phyloP scores from a whole-genome alignment of 371 early-diverging fungal genomes.

The Lichtheimia hyalospora region DNA sequence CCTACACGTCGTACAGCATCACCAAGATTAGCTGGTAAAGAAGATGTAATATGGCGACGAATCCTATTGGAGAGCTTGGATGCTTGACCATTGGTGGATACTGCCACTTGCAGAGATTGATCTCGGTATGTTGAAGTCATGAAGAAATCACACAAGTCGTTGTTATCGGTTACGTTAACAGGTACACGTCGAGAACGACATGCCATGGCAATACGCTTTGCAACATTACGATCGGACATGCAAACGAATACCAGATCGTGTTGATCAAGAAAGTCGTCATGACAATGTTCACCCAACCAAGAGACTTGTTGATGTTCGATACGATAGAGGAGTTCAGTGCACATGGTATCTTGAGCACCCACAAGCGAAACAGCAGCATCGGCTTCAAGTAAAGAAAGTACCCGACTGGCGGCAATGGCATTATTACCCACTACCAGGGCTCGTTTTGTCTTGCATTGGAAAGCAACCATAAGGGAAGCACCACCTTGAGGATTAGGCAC shows the following conservation, averaged over 20 bases:
- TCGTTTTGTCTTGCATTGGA: conserved; percentile 50
- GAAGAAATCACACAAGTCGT: conserved; percentile 78
- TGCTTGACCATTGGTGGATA: conserved; percentile 81
- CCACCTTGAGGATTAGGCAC: conserved; percentile 53
- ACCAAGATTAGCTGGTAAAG: conserved; percentile 59
- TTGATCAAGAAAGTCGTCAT: conserved; percentile 2
- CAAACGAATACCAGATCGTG: conserved; percentile 41
- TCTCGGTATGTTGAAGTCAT: conserved; percentile 78
- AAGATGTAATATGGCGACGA: conserved; percentile 54
- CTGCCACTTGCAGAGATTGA: conserved; percentile 73
- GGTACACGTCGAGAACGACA: conserved; percentile 59
- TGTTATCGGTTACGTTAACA: conserved; percentile 79
- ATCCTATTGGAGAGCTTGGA: conserved; percentile 74
- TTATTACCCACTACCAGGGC: conserved; percentile 71
- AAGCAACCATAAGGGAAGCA: conserved; percentile 72
- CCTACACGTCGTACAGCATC: conserved; percentile 69
- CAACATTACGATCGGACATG: conserved; percentile 18
- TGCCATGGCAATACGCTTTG: conserved; percentile 47
- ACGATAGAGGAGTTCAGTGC: conserved; percentile 57
- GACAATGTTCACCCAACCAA: conserved; percentile 28
- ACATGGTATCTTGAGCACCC: conserved; percentile 28
- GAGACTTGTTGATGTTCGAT: conserved; percentile 47
- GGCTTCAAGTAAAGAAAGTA: conserved; percentile 68
- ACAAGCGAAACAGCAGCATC: conserved; percentile 67
- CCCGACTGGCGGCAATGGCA: conserved; percentile 65